These are phyloP conservation scores for Starmerella khaoyaiensis DNA, from an alignment of 805 yeast genomes.

Conservation along the genomic window DNA sequence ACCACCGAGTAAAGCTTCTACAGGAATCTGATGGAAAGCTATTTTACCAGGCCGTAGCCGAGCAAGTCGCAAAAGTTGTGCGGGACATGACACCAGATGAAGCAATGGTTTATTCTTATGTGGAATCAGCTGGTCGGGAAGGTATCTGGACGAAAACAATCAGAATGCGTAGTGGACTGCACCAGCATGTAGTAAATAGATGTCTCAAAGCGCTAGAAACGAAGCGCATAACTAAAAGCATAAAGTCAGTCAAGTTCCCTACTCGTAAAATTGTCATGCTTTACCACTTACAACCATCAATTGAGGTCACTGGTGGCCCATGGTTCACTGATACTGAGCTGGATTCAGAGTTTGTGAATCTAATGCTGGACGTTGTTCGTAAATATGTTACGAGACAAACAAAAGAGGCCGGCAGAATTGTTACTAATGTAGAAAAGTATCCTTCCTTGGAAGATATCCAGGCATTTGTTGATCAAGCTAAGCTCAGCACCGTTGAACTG, in stretches of 20 bases:
- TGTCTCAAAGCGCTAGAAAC: conserved; percentile 69
- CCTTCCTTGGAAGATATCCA: conserved; percentile 64
- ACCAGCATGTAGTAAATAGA: conserved; percentile 78
- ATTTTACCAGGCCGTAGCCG: conserved; percentile 61
- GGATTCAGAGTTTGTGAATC: conserved; percentile 85
- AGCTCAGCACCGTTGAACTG: conserved; percentile 72
- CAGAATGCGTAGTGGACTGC: conserved; percentile 75
- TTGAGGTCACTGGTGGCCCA: conserved; percentile 96
- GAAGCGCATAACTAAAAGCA: conserved; percentile 73
- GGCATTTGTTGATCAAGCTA: conserved; percentile 56
- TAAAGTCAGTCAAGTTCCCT: conserved; percentile 80
- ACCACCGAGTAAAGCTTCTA: conserved; percentile 53
- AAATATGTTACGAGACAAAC: conserved; percentile 65
- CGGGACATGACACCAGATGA: conserved; percentile 75
- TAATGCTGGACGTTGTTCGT: conserved; percentile 76
- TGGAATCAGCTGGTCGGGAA: conserved; percentile 85
- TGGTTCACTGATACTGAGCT: conserved; percentile 96
- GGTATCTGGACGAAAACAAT: conserved; percentile 94
- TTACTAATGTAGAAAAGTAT: conserved; percentile 39
- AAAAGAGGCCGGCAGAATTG: conserved; percentile 31
- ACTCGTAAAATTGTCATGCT: conserved; percentile 94
- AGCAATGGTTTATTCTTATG: conserved; percentile 77
- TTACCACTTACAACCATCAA: conserved; percentile 81
- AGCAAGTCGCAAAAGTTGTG: conserved; percentile 62
- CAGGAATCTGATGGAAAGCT: conserved; percentile 46